Conservation (phyloP, 2,329 filamentous ascomycete species). For the Cordyceps cateniannulata region DNA sequence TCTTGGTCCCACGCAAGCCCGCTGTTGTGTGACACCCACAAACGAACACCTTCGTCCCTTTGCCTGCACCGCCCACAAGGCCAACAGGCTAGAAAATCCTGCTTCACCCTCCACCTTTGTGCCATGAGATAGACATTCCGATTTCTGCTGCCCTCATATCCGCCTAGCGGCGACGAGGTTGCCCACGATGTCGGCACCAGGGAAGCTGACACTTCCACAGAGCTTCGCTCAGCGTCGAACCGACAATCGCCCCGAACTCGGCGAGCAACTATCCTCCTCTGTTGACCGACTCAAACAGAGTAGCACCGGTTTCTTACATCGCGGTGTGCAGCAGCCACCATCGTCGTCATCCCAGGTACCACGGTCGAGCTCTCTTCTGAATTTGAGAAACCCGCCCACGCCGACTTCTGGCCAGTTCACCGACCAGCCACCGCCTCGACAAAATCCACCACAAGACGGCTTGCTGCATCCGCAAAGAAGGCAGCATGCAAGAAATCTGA, state of each 20-base stretch:
- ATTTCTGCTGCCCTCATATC: neutral
- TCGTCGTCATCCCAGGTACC: conserved; percentile 2
- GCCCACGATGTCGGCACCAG: conserved; percentile 5
- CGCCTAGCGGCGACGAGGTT: conserved; percentile 7
- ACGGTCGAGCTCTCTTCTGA: conserved; percentile 7
- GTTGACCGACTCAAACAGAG: conserved; percentile 4
- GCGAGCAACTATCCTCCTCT: neutral
- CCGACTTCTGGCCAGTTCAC: neutral
- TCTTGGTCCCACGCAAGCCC: neutral
- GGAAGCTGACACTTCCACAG: conserved; percentile 11
- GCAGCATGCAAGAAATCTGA: conserved; percentile 49
- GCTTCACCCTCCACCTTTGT: neutral
- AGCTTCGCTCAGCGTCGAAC: neutral
- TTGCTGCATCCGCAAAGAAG: neutral
- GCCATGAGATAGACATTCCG: conserved; percentile 1
- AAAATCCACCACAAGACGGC: conserved; percentile 13
- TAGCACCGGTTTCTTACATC: conserved; percentile 1
- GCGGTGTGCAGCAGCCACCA: conserved; percentile 1
- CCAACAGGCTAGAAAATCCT: neutral
- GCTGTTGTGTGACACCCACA: neutral
- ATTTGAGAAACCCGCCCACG: conserved; percentile 1
- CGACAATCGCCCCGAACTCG: neutral
- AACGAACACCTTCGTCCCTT: neutral
- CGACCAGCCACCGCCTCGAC: conserved; percentile 1
- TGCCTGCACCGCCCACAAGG: neutral